Base-by-base conservation (phyloP, 2,329 filamentous ascomycete genomes). In the Hypoxylon sp. region DNA sequence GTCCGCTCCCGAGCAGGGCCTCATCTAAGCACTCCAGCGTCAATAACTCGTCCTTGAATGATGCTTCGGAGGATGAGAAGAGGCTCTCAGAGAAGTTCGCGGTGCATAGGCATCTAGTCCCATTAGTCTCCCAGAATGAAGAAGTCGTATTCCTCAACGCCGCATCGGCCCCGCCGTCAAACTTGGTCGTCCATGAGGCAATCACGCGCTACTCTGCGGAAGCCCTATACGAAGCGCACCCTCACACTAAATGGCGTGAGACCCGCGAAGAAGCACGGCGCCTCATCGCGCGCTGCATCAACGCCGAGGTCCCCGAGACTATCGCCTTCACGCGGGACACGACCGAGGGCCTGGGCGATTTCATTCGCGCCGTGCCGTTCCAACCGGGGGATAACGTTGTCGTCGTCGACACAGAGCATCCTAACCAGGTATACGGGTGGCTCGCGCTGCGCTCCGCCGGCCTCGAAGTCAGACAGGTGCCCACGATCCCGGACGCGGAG, bases 291-390 rank as follows among this genome's bases (percentile, higher is more conserved):
- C 58, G 68, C 7, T 76, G 75, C 56, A 72, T 78, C 68, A 72
- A 74, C 40, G 67, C 75, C n/a, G 62, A 73, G 2, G 52, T 66
- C 0, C 50, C 66, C 0, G 58, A 68, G 1, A 55, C 64, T n/a
- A 66, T 78, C 14, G 72, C 74, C 2, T 74, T 78, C 44, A 76
- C 74, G 0, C 70, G 75, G 2, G 75, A 78, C 49, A 78, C 77
- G 0, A 78, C 77, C 1, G 77, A 78, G 44, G 76, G 67, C 0
- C 61, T 77, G 0, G 72, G 72, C 2, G 60, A 54, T 28, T 77
- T 78, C 57, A 73, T 76, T 38, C 69, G 64, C 4, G 60, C 66
- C 16, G 11, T 77, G 3, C 28, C 33, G 0, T 70, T 78, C 24
- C 7, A 57, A 2, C 57, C 64, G 0, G 76, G 77, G 3, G 75